phyloP scores from a whole-genome alignment of 108 stramenopile species.

The Fragilaria crotonensis region DNA sequence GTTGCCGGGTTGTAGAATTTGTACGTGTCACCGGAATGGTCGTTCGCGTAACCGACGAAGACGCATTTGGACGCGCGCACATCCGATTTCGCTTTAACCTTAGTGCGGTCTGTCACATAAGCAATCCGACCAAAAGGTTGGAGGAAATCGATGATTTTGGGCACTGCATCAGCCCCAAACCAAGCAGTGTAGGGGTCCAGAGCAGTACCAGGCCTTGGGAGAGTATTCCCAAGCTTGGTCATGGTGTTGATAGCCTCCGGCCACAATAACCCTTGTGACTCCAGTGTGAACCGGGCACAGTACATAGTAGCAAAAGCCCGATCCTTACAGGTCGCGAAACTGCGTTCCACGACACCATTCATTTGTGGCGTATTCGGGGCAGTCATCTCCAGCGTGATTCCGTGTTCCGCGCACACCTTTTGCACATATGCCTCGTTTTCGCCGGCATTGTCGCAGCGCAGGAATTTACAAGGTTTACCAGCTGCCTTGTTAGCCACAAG shows the following conservation, averaged over 20 bases:
- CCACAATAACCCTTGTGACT: neutral
- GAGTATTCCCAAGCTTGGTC: neutral
- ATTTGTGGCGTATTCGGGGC: constrained; percentile 8
- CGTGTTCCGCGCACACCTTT: neutral
- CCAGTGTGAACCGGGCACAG: neutral
- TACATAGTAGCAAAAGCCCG: neutral
- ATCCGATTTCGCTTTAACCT: neutral
- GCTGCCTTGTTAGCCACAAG: too few relatives aligned
- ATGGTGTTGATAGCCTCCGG: neutral
- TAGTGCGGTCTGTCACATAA: neutral
- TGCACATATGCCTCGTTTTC: too few relatives aligned
- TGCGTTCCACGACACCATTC: constrained; percentile 9
- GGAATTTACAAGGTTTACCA: too few relatives aligned
- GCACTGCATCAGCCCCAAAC: neutral
- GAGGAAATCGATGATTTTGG: neutral
- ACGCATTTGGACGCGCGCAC: neutral
- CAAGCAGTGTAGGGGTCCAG: neutral
- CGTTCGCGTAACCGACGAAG: neutral
- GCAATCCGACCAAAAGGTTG: neutral
- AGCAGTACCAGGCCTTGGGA: neutral
- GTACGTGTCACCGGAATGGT: constrained; percentile 1
- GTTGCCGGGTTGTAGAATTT: neutral
- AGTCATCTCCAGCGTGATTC: constrained; percentile 3
- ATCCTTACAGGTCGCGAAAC: neutral
- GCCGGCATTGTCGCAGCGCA: neutral